Conservation (phyloP, 306 rosid genomes). For the Vigna nakashimae region DNA sequence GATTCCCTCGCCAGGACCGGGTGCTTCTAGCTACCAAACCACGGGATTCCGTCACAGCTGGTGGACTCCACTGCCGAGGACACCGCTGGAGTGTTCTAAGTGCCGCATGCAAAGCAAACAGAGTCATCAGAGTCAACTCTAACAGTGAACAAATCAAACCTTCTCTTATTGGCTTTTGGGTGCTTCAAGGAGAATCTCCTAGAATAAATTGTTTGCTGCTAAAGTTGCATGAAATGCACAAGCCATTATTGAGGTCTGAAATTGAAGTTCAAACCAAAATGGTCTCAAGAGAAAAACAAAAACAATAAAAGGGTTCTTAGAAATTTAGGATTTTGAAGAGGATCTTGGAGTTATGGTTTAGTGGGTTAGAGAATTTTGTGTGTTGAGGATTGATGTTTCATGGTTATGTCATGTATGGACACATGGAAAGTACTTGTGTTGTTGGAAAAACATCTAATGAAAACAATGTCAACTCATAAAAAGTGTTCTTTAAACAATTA, state of each 20-base stretch:
- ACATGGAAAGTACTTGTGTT: neutral
- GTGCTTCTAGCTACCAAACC: too few relatives aligned
- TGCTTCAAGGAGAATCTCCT: constrained; percentile 55
- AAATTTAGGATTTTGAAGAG: constrained; percentile 31
- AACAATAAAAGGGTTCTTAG: neutral
- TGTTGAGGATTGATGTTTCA: constrained; percentile 46
- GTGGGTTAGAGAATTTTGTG: constrained; percentile 2
- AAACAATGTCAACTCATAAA: too few relatives aligned
- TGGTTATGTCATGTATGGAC: constrained; percentile 45
- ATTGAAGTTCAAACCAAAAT: constrained; percentile 30
- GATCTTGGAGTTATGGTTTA: neutral
- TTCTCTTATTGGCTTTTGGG: constrained; percentile 45
- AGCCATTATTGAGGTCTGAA: constrained; percentile 52
- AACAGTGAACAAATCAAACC: constrained; percentile 45
- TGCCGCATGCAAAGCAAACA: constrained; percentile 65
- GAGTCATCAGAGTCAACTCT: constrained; percentile 75
- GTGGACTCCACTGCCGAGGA: too few relatives aligned
- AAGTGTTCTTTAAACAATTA: too few relatives aligned
- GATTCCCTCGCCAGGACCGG: too few relatives aligned
- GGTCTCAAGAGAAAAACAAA: constrained; percentile 1
- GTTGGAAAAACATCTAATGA: constrained; percentile 3
- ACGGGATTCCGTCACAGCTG: constrained; percentile 58
- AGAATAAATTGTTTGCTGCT: constrained; percentile 62
- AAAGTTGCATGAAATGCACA: constrained; percentile 71
- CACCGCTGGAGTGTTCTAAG: constrained; percentile 53